Percentiles rank a stretch among this genome's conserved stretches.
Evolutionary conservation across 2,329 filamentous ascomycete genomes (phyloP).

Genomic region (Fusarium poae): DNA sequence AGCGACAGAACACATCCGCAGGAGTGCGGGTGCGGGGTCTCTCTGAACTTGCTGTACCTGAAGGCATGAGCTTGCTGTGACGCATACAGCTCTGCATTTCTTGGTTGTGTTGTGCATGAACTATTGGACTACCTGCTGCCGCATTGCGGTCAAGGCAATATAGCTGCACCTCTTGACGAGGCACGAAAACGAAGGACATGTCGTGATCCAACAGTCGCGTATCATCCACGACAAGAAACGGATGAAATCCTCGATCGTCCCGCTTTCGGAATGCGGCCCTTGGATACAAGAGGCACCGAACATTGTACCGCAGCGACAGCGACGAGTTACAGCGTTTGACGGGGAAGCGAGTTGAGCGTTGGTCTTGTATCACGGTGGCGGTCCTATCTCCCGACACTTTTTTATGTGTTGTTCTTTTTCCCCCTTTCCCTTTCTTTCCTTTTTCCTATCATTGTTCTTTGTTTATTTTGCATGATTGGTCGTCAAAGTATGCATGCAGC

Average conservation of each 20-base stretch:
- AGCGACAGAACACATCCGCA: slow-evolving; percentile 34
- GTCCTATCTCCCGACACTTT: slow-evolving; percentile 9
- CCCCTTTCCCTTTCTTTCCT: background rate
- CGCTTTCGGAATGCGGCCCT: slow-evolving; percentile 18
- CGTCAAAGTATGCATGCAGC: slow-evolving; percentile 18
- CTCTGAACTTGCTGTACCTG: slow-evolving; percentile 30
- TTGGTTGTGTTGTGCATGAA: background rate
- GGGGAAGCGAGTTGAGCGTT: slow-evolving; percentile 42
- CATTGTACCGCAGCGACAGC: slow-evolving; percentile 5
- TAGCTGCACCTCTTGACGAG: background rate
- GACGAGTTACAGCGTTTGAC: slow-evolving; percentile 35
- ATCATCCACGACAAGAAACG: slow-evolving; percentile 8
- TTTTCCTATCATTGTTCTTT: background rate
- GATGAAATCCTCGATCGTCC: slow-evolving; percentile 26
- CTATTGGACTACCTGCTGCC: background rate
- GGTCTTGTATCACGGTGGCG: slow-evolving; percentile 34
- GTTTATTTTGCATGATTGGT: slow-evolving; percentile 24
- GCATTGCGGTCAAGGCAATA: background rate
- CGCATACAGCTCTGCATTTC: slow-evolving; percentile 10
- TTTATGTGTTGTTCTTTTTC: background rate
- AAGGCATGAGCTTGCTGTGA: background rate
- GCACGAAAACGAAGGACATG: slow-evolving; percentile 20
- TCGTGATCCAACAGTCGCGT: slow-evolving; percentile 17
- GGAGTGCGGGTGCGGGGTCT: slow-evolving; percentile 33
- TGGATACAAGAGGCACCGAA: slow-evolving; percentile 5